phyloP scores from a whole-genome alignment of 257 asterid genomes.

The Cruciata laevipes region DNA sequence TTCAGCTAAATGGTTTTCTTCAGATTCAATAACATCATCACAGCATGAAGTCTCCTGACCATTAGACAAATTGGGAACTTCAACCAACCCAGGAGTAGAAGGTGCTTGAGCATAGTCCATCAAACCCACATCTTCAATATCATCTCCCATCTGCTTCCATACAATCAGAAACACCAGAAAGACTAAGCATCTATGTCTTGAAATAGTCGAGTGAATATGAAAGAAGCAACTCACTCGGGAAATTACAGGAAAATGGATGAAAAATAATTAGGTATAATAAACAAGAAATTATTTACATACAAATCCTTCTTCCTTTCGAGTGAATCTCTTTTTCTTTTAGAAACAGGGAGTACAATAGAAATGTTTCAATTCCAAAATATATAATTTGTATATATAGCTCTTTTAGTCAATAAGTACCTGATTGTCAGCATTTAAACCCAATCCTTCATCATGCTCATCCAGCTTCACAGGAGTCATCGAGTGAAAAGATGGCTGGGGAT shows the following conservation, averaged over 20 bases:
- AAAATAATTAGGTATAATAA: no score
- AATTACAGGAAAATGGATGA: neutral
- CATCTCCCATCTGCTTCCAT: slow-evolving; percentile 42
- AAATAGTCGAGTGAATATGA: slow-evolving; percentile 2
- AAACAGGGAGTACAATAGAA: neutral
- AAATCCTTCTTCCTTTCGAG: neutral
- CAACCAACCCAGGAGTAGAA: slow-evolving; percentile 80
- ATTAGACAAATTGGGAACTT: slow-evolving; percentile 71
- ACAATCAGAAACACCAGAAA: neutral
- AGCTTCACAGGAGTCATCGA: slow-evolving; percentile 50
- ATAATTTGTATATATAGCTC: neutral
- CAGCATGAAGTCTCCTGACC: slow-evolving; percentile 73
- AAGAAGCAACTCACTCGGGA: neutral
- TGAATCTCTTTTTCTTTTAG: neutral
- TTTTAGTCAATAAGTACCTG: slow-evolving; percentile 38
- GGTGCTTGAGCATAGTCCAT: slow-evolving; percentile 93
- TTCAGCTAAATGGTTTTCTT: slow-evolving; percentile 41
- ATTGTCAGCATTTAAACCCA: slow-evolving; percentile 29
- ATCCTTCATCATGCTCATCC: slow-evolving; percentile 46
- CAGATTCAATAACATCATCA: slow-evolving; percentile 73
- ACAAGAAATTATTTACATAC: neutral
- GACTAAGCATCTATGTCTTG: neutral
- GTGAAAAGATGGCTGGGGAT: slow-evolving; percentile 57
- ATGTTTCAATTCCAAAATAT: neutral
- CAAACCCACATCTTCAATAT: slow-evolving; percentile 38